Conservation (phyloP, 257 asterid species). For the Salvia hispanica region DNA sequence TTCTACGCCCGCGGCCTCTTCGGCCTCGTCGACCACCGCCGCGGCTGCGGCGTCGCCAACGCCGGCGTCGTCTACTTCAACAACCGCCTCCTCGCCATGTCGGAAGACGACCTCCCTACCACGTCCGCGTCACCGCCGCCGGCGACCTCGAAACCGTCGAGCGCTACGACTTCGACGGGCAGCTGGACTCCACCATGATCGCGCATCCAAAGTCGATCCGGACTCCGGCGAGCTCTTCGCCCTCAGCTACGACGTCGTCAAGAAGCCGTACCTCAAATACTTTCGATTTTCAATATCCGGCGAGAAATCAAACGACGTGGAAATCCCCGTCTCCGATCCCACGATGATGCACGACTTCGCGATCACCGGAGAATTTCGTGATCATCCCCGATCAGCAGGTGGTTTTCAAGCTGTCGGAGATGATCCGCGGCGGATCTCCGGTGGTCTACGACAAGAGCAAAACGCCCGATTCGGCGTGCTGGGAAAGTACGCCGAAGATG, state of each 20-base stretch:
- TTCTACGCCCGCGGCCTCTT: conserved; percentile 78
- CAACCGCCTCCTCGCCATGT: conserved; percentile 76
- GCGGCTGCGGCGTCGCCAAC: conserved; percentile 85
- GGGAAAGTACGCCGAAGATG: conserved; percentile 56
- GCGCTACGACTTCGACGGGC: conserved; percentile 58
- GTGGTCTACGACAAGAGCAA: conserved; percentile 71
- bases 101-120: conserved; percentile 87
- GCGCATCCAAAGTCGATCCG: conserved; percentile 97
- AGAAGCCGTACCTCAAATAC: conserved; percentile 73
- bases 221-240: conserved; percentile 84
- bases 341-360: conserved; percentile 96
- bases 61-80: conserved; percentile 87
- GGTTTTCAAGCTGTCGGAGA: conserved; percentile 78
- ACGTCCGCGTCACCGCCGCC: conserved; percentile 54
- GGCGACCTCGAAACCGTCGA: conserved; percentile 71
- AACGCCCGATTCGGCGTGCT: conserved; percentile 62
- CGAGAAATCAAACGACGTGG: conserved; percentile 72
- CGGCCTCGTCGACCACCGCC: conserved; percentile 67
- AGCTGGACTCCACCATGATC: conserved; percentile 76
- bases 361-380: conserved; percentile 61
- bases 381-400: conserved; percentile 87
- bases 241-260: conserved; percentile 79
- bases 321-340: conserved; percentile 74
- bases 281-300: conserved; percentile 63
- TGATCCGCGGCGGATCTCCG: conserved; percentile 89